A percentile compares a stretch with the other conserved stretches of the same genome.
Evolutionary conservation across 176 grass and related monocot species (phyloP).

Genomic region (Zoysia pacifica): DNA sequence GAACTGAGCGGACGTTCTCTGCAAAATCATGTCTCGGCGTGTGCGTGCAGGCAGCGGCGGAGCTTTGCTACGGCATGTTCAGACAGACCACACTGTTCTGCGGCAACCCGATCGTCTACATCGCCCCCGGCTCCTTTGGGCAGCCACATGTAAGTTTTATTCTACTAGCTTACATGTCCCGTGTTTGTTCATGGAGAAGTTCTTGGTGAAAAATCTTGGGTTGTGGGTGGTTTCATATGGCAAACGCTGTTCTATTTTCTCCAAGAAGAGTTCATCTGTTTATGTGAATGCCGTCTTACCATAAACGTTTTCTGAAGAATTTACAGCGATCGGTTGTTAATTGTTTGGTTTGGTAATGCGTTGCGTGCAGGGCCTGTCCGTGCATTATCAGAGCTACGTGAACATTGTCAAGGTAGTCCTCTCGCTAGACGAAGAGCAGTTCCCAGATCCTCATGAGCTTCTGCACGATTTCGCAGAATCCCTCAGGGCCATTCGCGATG

Average conservation of each 20-base stretch:
- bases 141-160: slow-evolving; percentile 67
- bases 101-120: slow-evolving; percentile 67
- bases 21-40: not conserved
- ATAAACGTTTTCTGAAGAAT: not conserved
- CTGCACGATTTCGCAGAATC: slow-evolving; percentile 72
- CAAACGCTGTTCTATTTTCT: too few species aligned
- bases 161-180: not conserved
- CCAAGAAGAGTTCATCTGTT: not conserved
- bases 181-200: not conserved
- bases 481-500: slow-evolving; percentile 57
- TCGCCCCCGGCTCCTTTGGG: slow-evolving; percentile 72
- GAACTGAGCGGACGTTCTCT: not conserved
- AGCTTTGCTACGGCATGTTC: slow-evolving; percentile 55
- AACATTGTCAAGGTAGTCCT: slow-evolving; percentile 72
- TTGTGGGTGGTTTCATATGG: slow-evolving; percentile 14
- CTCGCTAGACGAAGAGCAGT: slow-evolving; percentile 53
- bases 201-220: slow-evolving; percentile 1
- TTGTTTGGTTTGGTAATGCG: too few species aligned
- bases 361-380: too few species aligned
- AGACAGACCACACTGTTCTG: slow-evolving; percentile 65
- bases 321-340: too few species aligned
- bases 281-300: not conserved
- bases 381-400: slow-evolving; percentile 52
- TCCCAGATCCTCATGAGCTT: slow-evolving; percentile 59
- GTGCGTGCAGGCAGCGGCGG: slow-evolving; percentile 48